phyloP scores from a whole-genome alignment of 1,284 basidiomycete genomes.

The Marasmius tenuissimus region DNA sequence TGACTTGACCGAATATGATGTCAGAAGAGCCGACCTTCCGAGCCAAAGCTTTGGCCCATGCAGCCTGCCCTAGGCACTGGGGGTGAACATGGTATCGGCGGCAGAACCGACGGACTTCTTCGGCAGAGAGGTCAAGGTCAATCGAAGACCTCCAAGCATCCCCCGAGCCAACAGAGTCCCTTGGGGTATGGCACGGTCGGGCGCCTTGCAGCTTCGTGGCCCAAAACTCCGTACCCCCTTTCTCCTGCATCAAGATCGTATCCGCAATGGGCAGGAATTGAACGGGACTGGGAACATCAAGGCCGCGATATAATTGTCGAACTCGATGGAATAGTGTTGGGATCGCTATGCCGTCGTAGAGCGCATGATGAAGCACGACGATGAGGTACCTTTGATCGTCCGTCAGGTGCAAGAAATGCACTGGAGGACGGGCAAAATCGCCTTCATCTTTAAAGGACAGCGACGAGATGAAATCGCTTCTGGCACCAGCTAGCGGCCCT shows the following conservation, averaged over 20 bases:
- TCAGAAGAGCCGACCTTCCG: constrained; percentile 31
- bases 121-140: not conserved
- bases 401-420: constrained; percentile 1
- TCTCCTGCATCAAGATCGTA: constrained; percentile 30
- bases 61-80: constrained; percentile 38
- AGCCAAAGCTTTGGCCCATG: constrained; percentile 42
- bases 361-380: constrained; percentile 47
- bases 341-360: constrained; percentile 52
- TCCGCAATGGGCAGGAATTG: constrained; percentile 30
- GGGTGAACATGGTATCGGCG: constrained; percentile 6
- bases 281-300: constrained; percentile 12
- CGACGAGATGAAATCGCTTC: constrained; percentile 1
- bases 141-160: constrained; percentile 4
- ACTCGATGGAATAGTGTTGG: constrained; percentile 35
- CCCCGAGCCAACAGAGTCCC: constrained; percentile 11
- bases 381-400: constrained; percentile 26
- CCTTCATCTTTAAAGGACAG: not conserved
- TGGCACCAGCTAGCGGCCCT: not conserved
- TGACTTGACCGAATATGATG: constrained; percentile 48
- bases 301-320: constrained; percentile 30
- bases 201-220: constrained; percentile 28
- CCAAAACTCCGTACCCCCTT: constrained; percentile 42
- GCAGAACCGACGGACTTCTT: constrained; percentile 14
- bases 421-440: not conserved
- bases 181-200: constrained; percentile 14